Base-by-base conservation (phyloP, 108 stramenopile species). In the Skeletonema grethae region DNA sequence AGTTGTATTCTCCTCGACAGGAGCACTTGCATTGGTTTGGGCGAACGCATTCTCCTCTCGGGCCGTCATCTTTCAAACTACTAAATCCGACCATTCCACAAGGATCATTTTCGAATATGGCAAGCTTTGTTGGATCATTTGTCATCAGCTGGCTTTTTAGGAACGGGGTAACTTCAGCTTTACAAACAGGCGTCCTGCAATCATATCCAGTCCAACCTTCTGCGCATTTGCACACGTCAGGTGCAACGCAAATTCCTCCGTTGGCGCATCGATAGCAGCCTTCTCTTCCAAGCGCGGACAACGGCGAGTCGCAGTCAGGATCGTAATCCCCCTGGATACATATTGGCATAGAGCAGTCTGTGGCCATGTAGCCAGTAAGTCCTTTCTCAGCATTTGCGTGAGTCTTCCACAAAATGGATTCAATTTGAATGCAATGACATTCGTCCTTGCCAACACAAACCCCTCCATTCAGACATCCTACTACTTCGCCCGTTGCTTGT, bases 231-330 rank as follows among this genome's bases (percentile, higher is more conserved):
- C 95, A 96, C 69, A 85, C 43, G 62, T 96, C 95, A 15, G 95
- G 95, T 20, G 90, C 87, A 5, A 90, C 65, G 63, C 95, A 96
- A 20, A 79, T 65, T 8, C 95, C 95, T 7, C 89, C 93, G 70
- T 96, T 96, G 15, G 86, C 73, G 63, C 95, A 95, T 9, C 89
- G 87, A 77, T 75, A 95, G 80, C 95, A 95, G 6, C 91, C 95
- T 76, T 95, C 90, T 12, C 90, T 87, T 30, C 80, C 90, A 8
- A 90, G 76, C 13, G 85, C 86, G 28, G 84, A 84, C 20, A 73
- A 50, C 3, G 85, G 65, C 16, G 79, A 80, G 13, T 75, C 61
- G 65, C 95, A 96, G 53, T 85, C 76, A 3, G 90, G 90, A 65
- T 94, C 93, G 62, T 80, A 92, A 79, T 77, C 84, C 3, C 93